A percentile compares a stretch with the other conserved stretches of the same genome.
phyloP scores from a whole-genome alignment of 2,329 filamentous ascomycete genomes.

The Aspergillus candidus region DNA sequence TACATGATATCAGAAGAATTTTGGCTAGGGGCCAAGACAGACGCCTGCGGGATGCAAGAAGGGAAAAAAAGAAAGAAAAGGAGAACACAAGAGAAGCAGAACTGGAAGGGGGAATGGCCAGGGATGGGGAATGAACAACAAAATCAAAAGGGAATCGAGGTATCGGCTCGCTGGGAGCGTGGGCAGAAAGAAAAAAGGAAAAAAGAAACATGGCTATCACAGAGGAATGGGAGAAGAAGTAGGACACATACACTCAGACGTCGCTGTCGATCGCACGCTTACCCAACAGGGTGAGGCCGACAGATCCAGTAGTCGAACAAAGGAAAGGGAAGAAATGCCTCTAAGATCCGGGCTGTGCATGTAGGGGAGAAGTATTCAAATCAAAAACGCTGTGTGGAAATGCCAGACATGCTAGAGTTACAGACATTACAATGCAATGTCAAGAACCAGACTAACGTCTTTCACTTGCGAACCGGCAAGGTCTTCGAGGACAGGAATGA shows the following conservation, averaged over 20 bases:
- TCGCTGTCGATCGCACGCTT: no score
- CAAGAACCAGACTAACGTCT: constrained; percentile 95
- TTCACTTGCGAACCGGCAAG: constrained; percentile 80
- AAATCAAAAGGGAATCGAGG: constrained; percentile 17
- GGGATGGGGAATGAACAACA: constrained; percentile 10
- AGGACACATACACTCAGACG: neutral
- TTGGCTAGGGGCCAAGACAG: constrained; percentile 28
- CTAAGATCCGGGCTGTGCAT: constrained; percentile 11
- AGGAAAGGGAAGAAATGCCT: constrained; percentile 4
- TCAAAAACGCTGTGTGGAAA: constrained; percentile 23
- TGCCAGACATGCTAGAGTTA: constrained; percentile 25
- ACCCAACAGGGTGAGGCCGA: no score
- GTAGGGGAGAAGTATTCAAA: constrained; percentile 14
- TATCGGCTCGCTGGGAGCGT: constrained; percentile 25
- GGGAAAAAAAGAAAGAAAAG: constrained; percentile 16
- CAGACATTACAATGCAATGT: constrained; percentile 62
- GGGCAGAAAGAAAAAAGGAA: constrained; percentile 6
- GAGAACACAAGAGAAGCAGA: constrained; percentile 1
- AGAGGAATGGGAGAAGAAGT: constrained; percentile 5
- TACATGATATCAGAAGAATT: constrained; percentile 27
- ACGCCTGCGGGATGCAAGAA: constrained; percentile 36
- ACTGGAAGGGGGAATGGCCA: constrained; percentile 2
- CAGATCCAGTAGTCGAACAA: neutral
- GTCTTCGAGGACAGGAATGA: constrained; percentile 97
- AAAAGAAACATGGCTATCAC: constrained; percentile 1